Percentiles rank a stretch among this genome's conserved stretches.
These are phyloP conservation scores for Collariella sp. DNA, from an alignment of 495 filamentous ascomycete species.

Conservation along the genomic window DNA sequence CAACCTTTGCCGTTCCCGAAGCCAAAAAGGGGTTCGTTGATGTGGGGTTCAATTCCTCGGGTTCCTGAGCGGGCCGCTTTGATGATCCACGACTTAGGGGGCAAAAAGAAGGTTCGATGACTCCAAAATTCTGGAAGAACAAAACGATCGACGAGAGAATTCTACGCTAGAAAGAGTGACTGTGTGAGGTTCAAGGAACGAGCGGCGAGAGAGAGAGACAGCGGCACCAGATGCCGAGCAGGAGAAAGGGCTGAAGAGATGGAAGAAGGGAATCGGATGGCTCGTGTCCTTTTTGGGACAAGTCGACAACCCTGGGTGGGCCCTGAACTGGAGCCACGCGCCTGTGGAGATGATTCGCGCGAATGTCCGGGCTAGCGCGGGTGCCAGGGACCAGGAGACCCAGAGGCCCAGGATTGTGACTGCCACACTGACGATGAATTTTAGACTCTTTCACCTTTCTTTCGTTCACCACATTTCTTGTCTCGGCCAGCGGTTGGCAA, in stretches of 20 bases:
- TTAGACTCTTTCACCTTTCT: neutral
- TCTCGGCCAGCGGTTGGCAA: neutral
- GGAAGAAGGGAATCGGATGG: neutral
- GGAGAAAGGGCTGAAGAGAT: neutral
- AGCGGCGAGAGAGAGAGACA: neutral
- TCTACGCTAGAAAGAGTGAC: neutral
- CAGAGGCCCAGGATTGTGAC: neutral
- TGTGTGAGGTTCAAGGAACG: neutral
- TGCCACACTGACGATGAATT: neutral
- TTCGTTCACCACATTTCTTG: neutral
- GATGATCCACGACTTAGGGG: neutral
- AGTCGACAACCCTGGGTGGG: no score
- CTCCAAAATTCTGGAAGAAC: neutral
- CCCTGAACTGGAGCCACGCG: slow-evolving; percentile 5
- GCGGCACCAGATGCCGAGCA: neutral
- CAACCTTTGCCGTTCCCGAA: neutral
- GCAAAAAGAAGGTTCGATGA: neutral
- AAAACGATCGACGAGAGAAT: neutral
- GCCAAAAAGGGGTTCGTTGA: slow-evolving; percentile 5
- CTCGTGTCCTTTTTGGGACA: slow-evolving; percentile 11
- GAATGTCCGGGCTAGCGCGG: neutral
- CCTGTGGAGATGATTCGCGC: slow-evolving; percentile 20
- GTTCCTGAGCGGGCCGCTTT: neutral
- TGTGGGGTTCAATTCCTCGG: slow-evolving; percentile 3
- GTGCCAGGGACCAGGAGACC: neutral